Evolutionary conservation across 441 rosid genomes (phyloP), one percentile per base, ranked within the genome.

Genomic region (Bruguiera hainesii): DNA sequence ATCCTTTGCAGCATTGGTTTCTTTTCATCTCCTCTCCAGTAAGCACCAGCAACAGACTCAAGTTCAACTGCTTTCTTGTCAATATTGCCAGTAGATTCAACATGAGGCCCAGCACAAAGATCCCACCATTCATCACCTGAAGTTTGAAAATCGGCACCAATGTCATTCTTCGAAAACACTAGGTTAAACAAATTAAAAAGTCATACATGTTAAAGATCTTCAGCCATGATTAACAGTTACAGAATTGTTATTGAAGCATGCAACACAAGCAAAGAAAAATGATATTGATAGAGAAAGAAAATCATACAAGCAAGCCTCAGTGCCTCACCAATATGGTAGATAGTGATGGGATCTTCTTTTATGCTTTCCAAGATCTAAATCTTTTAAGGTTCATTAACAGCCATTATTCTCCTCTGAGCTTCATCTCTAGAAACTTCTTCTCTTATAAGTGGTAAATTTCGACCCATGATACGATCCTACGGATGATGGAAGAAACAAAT

Each of bases 71-170:
- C 96, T 82, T 82, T 88, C 79, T 74, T 80, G 73, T 84, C 80
- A 15, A 93, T 91, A 51, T 79, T 81, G 29, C 98, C 97, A 28
- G 98, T 93, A 48, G 91, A 77, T 70, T 91, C 91, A 42, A 91
- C 95, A 72, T 93, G 96, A 81, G 98, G 97, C 3, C 98, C 98
- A 4, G 97, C 98, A 76, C 98, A 93, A 57, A 93, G 98, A 77
- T 93, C 98, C 98, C 98, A 93, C 98, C 98, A 93, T 74, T 93
- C 98, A 68, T 84, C 79, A 65, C 98, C 97, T 91, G 73, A 60
- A 79, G 69, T 2, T 10, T 60, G 30, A 59, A 21, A 68, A 71
- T 9, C 30, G 48, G 60, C 11, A 20, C 26, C 10, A 0, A 21
- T 6, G 28, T 39, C 28, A 53, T 21, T 9, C 26, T 31, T 51